These are phyloP conservation scores for Paramecium biaurelia DNA, from an alignment of 73 alveolate species.

Conservation along the genomic window DNA sequence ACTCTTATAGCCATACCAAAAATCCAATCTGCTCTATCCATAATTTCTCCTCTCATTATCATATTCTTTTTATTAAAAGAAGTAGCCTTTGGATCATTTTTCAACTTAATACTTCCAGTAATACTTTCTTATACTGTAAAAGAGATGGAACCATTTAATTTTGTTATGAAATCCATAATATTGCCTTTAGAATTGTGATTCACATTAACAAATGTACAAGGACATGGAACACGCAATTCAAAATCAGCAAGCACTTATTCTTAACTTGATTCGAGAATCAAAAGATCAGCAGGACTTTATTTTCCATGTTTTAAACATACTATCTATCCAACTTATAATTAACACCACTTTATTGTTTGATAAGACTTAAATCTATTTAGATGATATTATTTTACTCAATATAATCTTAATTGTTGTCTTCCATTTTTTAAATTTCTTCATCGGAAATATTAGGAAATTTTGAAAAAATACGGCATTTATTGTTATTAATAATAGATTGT, in stretches of 20 bases:
- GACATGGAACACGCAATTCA: neutral
- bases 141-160: neutral
- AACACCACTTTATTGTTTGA: neutral
- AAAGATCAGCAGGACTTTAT: slow-evolving; percentile 20
- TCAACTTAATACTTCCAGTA: slow-evolving; percentile 25
- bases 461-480: neutral
- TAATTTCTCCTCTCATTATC: slow-evolving; percentile 5
- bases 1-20: slow-evolving; percentile 41
- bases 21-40: slow-evolving; percentile 26
- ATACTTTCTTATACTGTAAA: neutral
- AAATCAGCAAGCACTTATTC: neutral
- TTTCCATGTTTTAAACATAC: slow-evolving; percentile 17
- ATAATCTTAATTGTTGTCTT: neutral
- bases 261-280: neutral
- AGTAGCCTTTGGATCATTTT: slow-evolving; percentile 24
- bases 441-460: neutral
- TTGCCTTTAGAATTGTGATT: neutral
- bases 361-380: neutral
- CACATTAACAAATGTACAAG: neutral
- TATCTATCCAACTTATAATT: slow-evolving; percentile 4
- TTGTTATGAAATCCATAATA: slow-evolving; percentile 9
- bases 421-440: neutral
- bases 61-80: neutral
- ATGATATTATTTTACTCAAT: neutral
- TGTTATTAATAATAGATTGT: neutral